phyloP scores from a whole-genome alignment of 202 grass and related monocot genomes.

The Schoenoplectus triqueter region DNA sequence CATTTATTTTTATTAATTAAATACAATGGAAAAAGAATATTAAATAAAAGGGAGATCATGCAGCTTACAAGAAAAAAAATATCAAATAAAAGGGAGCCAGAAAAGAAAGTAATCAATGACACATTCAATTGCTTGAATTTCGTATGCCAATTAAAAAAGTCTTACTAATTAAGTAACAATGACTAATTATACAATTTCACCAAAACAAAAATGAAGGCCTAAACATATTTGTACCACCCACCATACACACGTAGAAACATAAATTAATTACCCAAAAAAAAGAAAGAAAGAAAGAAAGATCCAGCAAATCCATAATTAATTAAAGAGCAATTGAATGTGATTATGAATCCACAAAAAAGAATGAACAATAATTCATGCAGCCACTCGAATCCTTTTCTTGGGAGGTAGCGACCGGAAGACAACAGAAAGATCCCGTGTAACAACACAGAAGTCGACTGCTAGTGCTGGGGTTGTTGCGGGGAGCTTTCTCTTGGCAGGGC shows the following conservation, averaged over 20 bases:
- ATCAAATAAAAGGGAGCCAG: neutral
- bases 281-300: conserved; percentile 33
- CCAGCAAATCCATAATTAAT: neutral
- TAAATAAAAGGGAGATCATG: neutral
- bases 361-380: conserved; percentile 4
- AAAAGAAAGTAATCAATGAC: neutral
- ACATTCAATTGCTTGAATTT: neutral
- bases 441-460: conserved; percentile 41
- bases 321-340: conserved; percentile 40
- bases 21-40: neutral
- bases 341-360: neutral
- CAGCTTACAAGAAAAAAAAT: neutral
- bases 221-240: conserved; percentile 19
- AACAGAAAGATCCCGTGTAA: conserved; percentile 57
- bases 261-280: conserved; percentile 12
- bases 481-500: conserved; percentile 20
- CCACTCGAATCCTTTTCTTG: conserved; percentile 63
- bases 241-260: conserved; percentile 10
- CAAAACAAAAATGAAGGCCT: conserved; percentile 17
- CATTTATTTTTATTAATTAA: neutral
- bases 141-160: neutral
- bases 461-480: conserved; percentile 16
- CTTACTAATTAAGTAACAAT: neutral
- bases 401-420: conserved; percentile 47
- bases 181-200: conserved; percentile 32